Percentiles rank a stretch among this genome's conserved stretches.
Evolutionary conservation across 805 yeast genomes (phyloP).

Genomic region (Hanseniaspora pseudoguilliermondii): DNA sequence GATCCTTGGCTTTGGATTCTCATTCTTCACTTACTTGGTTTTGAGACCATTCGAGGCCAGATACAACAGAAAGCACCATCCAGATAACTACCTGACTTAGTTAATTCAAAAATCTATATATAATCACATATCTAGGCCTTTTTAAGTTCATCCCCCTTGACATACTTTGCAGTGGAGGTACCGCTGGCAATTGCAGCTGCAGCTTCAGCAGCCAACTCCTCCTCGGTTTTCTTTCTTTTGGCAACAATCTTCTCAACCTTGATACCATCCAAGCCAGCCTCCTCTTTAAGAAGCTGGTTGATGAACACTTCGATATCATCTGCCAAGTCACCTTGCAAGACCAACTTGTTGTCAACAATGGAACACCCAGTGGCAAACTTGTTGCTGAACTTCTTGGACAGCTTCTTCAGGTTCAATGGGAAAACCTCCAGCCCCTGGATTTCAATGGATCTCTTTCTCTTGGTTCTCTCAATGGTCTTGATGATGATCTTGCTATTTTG

Average conservation of each 20-base stretch:
- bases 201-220: slow-evolving; percentile 12
- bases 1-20: slow-evolving; percentile 57
- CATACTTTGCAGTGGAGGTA: slow-evolving; percentile 12
- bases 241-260: slow-evolving; percentile 84
- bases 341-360: slow-evolving; percentile 77
- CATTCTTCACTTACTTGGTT: slow-evolving; percentile 47
- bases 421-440: slow-evolving; percentile 80
- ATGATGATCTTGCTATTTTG: slow-evolving; percentile 68
- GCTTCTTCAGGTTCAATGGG: slow-evolving; percentile 77
- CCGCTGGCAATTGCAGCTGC: slow-evolving; percentile 12
- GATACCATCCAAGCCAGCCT: slow-evolving; percentile 60
- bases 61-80: slow-evolving; percentile 20
- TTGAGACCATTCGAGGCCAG: slow-evolving; percentile 56
- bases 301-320: slow-evolving; percentile 78
- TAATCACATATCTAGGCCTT: neutral
- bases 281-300: slow-evolving; percentile 56
- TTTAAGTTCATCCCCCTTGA: slow-evolving; percentile 9
- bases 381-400: slow-evolving; percentile 83
- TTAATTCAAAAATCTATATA: neutral
- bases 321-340: slow-evolving; percentile 89
- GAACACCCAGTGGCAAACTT: slow-evolving; percentile 94
- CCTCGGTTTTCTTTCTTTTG: slow-evolving; percentile 34
- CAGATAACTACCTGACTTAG: slow-evolving; percentile 28
- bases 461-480: slow-evolving; percentile 80
- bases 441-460: slow-evolving; percentile 75